Evolutionary conservation across 371 early-diverging fungal genomes (phyloP).

Genomic region (Mucor racemosus): DNA sequence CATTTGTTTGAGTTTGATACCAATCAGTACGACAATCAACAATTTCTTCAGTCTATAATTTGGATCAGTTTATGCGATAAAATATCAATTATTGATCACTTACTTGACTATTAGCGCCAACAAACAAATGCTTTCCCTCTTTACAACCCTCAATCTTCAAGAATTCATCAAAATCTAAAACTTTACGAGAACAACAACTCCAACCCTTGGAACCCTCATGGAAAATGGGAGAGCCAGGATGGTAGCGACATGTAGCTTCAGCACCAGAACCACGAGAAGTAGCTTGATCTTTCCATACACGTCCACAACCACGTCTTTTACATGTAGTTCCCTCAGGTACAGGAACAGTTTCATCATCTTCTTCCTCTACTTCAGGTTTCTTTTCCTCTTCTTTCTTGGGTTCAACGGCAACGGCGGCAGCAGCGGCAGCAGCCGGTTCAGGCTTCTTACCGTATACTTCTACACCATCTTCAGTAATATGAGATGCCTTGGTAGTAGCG

Average conservation of each 20-base stretch:
- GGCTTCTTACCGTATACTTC: slow-evolving; percentile 46
- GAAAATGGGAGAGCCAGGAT: slow-evolving; percentile 89
- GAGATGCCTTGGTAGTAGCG: slow-evolving; percentile 18
- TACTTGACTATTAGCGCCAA: slow-evolving; percentile 44
- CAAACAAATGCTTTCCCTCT: slow-evolving; percentile 86
- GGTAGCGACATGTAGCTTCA: slow-evolving; percentile 78
- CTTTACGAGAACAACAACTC: slow-evolving; percentile 86
- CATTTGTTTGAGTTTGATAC: slow-evolving; percentile 88
- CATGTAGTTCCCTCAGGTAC: slow-evolving; percentile 83
- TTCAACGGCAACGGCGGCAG: slow-evolving; percentile 20
- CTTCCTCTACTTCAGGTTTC: slow-evolving; percentile 58
- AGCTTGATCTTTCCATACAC: slow-evolving; percentile 65
- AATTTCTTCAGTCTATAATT: slow-evolving; percentile 47
- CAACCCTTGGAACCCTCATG: slow-evolving; percentile 95
- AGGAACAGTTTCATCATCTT: slow-evolving; percentile 69
- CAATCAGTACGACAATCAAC: slow-evolving; percentile 90
- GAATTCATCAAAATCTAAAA: slow-evolving; percentile 97
- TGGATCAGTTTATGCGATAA: background rate
- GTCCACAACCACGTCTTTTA: slow-evolving; percentile 84
- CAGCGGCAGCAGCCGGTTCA: slow-evolving; percentile 24
- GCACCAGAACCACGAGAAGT: slow-evolving; percentile 62
- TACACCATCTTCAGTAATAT: slow-evolving; percentile 44
- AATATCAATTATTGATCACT: background rate
- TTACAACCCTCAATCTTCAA: slow-evolving; percentile 92
- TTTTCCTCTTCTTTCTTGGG: slow-evolving; percentile 22